phyloP scores from a whole-genome alignment of 2,329 filamentous ascomycete genomes.

The Geosmithia flava region DNA sequence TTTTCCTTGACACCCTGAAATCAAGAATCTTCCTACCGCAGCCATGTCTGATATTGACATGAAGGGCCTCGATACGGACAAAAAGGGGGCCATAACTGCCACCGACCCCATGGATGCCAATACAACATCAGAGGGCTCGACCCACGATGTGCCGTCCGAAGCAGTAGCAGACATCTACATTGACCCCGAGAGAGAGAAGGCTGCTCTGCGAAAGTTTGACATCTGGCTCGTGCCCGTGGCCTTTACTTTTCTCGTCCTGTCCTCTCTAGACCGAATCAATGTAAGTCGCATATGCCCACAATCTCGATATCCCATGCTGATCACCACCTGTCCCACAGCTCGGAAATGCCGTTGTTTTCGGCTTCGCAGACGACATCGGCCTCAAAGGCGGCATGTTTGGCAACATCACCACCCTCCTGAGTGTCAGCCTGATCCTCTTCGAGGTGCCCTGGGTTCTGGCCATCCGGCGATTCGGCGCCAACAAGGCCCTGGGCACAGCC shows the following conservation, averaged over 20 bases:
- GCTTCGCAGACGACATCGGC: constrained; percentile 35
- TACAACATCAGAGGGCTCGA: background rate
- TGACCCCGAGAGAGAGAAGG: constrained; percentile 1
- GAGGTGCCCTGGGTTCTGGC: constrained; percentile 25
- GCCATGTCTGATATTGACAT: background rate
- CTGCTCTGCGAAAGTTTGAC: constrained; percentile 3
- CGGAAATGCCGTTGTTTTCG: constrained; percentile 24
- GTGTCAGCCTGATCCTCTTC: constrained; percentile 41
- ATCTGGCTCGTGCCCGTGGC: constrained; percentile 1
- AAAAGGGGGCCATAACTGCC: background rate
- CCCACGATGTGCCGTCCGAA: too few relatives aligned
- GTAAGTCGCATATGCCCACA: too few relatives aligned
- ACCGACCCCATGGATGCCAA: background rate
- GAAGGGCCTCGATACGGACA: background rate
- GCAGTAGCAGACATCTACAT: constrained; percentile 1
- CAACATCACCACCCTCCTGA: constrained; percentile 45
- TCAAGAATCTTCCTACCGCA: constrained; percentile 4
- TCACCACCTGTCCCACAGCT: too few relatives aligned
- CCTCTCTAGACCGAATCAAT: constrained; percentile 27
- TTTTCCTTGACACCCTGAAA: too few relatives aligned
- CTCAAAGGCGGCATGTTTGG: constrained; percentile 53
- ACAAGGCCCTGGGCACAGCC: constrained; percentile 8
- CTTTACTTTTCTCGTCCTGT: constrained; percentile 17
- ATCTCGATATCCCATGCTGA: too few relatives aligned
- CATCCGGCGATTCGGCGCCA: constrained; percentile 12